Conservation (phyloP, 2,329 filamentous ascomycete genomes). For the Piedraia hortae region DNA sequence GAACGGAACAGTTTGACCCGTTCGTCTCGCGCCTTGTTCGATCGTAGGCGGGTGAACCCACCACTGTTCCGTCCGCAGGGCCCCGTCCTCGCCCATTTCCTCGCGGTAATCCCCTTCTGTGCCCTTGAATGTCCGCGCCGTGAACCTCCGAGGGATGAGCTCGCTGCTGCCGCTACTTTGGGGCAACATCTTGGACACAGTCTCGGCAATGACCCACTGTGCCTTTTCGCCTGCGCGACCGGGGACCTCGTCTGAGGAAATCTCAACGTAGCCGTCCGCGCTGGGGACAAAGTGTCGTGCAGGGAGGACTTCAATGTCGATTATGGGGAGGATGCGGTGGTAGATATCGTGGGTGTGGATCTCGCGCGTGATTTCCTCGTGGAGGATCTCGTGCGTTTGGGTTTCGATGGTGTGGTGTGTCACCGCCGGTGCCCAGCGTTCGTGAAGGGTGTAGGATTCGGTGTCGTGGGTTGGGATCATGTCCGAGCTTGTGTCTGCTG, state of each 20-base stretch:
- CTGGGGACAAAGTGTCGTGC: slow-evolving; percentile 22
- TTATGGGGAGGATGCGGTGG: slow-evolving; percentile 25
- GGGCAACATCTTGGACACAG: slow-evolving; percentile 8
- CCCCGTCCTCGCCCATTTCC: slow-evolving; percentile 16
- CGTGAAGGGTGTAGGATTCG: slow-evolving; percentile 14
- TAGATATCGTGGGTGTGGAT: slow-evolving; percentile 26
- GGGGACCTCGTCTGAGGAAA: slow-evolving; percentile 18
- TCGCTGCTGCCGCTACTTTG: slow-evolving; percentile 2
- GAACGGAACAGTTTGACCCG: slow-evolving; percentile 12
- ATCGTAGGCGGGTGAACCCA: slow-evolving; percentile 20
- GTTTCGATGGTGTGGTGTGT: slow-evolving; percentile 22
- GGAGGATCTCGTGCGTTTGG: slow-evolving; percentile 18
- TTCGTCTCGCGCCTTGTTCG: slow-evolving; percentile 11
- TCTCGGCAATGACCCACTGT: slow-evolving; percentile 12
- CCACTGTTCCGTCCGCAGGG: slow-evolving; percentile 17
- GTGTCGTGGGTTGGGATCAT: slow-evolving; percentile 14
- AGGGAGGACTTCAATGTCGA: slow-evolving; percentile 25
- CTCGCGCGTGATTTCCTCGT: slow-evolving; percentile 23
- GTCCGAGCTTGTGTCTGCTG: too few relatives aligned
- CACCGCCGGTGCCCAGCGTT: slow-evolving; percentile 17
- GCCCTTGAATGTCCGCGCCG: slow-evolving; percentile 13
- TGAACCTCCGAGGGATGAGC: slow-evolving; percentile 8
- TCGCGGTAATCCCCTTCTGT: slow-evolving; percentile 16
- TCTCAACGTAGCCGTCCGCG: slow-evolving; percentile 16
- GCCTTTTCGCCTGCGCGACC: slow-evolving; percentile 7